phyloP scores from a whole-genome alignment of 31 red algal genomes.

The Asparagopsis taxiformis region DNA sequence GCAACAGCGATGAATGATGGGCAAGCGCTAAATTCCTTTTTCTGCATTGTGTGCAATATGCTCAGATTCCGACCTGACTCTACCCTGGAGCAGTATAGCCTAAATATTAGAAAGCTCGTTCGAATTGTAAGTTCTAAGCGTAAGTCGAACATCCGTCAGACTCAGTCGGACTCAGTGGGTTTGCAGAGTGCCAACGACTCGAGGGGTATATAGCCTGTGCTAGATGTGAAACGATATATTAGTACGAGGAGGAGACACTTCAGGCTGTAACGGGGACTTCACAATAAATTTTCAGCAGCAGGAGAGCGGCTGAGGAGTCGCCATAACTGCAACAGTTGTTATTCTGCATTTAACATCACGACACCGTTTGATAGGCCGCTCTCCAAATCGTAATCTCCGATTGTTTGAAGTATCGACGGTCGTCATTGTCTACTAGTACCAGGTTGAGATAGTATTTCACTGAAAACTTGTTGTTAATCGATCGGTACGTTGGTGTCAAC shows the following conservation, averaged over 20 bases:
- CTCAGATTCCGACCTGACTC: no score
- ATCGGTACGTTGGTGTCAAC: conserved; percentile 88
- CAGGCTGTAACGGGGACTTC: not conserved
- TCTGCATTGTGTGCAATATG: no score
- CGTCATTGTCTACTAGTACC: conserved; percentile 90
- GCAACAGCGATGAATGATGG: conserved; percentile 40
- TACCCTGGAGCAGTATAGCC: no score
- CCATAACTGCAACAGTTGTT: not conserved
- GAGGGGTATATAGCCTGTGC: no score
- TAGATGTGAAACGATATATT: not conserved
- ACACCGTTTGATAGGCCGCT: conserved; percentile 40
- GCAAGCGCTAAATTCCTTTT: not conserved
- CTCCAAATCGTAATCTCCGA: conserved; percentile 82
- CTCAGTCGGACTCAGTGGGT: no score
- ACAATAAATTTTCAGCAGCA: conserved; percentile 12
- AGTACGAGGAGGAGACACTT: not conserved
- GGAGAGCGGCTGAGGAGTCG: not conserved
- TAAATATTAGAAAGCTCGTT: no score
- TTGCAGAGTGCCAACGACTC: no score
- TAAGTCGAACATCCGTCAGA: no score
- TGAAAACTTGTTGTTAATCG: conserved; percentile 90
- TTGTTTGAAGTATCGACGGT: conserved; percentile 97
- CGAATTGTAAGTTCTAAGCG: no score
- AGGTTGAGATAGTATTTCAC: conserved; percentile 94
- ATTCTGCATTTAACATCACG: conserved; percentile 1